These are phyloP conservation scores for Fereydounia khargensis DNA, from an alignment of 1,284 basidiomycete species.

Conservation along the genomic window DNA sequence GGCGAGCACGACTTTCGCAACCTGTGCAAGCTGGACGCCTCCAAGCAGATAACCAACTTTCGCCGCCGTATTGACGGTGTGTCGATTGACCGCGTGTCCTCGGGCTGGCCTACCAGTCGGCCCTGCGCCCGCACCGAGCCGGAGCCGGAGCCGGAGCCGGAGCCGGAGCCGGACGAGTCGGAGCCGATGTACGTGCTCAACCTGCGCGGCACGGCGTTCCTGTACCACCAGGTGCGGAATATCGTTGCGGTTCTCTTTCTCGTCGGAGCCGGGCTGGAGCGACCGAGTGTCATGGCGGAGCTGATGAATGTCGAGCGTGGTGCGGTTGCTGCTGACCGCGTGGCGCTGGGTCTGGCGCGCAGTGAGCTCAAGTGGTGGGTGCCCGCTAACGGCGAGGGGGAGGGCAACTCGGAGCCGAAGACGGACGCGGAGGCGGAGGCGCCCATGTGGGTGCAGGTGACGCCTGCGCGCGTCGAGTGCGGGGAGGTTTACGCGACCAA, in stretches of 20 bases:
- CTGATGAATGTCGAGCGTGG: constrained; percentile 69
- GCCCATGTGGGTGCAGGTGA: no score
- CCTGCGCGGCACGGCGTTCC: constrained; percentile 81
- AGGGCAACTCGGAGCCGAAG: background rate
- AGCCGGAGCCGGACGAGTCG: constrained; percentile 25
- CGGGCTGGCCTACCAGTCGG: constrained; percentile 17
- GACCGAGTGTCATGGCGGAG: constrained; percentile 69
- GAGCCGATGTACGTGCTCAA: constrained; percentile 70
- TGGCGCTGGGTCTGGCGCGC: background rate
- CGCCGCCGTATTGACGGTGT: constrained; percentile 68
- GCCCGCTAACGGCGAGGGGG: background rate
- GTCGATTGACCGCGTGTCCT: constrained; percentile 61
- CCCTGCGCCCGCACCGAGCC: background rate
- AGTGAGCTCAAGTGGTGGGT: constrained; percentile 21
- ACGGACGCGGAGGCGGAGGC: constrained; percentile 4
- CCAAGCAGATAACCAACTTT: constrained; percentile 85
- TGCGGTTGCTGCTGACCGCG: constrained; percentile 19
- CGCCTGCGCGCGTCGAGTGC: no score
- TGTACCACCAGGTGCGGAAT: constrained; percentile 96
- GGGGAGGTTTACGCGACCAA: constrained; percentile 61
- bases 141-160: background rate
- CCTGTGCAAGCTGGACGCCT: constrained; percentile 88
- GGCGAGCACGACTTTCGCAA: constrained; percentile 97
- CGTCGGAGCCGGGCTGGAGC: constrained; percentile 78
- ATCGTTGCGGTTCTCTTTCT: constrained; percentile 91